Percentiles rank a stretch among this genome's conserved stretches.
Conservation (phyloP, 805 yeast species). For the Candida anglica region DNA sequence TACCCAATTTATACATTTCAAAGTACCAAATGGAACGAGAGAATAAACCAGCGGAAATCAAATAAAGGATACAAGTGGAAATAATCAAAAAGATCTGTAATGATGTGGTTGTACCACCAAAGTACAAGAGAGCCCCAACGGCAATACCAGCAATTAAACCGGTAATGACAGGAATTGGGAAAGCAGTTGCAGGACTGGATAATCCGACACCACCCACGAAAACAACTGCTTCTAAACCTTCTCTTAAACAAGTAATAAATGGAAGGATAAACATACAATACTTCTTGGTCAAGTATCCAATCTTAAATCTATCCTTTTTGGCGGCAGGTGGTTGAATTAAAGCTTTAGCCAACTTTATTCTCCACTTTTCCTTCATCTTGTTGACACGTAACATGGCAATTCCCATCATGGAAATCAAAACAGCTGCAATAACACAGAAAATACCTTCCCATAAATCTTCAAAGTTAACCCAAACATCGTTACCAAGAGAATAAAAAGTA, state of each 20-base stretch:
- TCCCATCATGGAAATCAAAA: constrained; percentile 87
- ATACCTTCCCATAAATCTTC: constrained; percentile 96
- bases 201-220: constrained; percentile 96
- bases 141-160: constrained; percentile 74
- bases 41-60: constrained; percentile 86
- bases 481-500: constrained; percentile 75
- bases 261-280: constrained; percentile 86
- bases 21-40: constrained; percentile 89
- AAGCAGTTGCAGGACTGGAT: constrained; percentile 42
- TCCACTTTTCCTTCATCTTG: constrained; percentile 94
- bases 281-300: constrained; percentile 42
- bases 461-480: constrained; percentile 78
- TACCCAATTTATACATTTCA: constrained; percentile 59
- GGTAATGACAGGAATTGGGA: constrained; percentile 85
- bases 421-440: constrained; percentile 80
- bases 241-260: constrained; percentile 85
- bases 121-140: constrained; percentile 67
- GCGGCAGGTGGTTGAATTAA: constrained; percentile 53
- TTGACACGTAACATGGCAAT: constrained; percentile 89
- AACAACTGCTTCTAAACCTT: constrained; percentile 93
- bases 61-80: constrained; percentile 81
- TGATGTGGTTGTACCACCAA: constrained; percentile 73
- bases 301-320: constrained; percentile 40
- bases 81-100: constrained; percentile 78
- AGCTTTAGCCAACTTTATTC: constrained; percentile 83